Conservation (phyloP, 2,329 filamentous ascomycete species). For the Fusarium tanahbumbuense region DNA sequence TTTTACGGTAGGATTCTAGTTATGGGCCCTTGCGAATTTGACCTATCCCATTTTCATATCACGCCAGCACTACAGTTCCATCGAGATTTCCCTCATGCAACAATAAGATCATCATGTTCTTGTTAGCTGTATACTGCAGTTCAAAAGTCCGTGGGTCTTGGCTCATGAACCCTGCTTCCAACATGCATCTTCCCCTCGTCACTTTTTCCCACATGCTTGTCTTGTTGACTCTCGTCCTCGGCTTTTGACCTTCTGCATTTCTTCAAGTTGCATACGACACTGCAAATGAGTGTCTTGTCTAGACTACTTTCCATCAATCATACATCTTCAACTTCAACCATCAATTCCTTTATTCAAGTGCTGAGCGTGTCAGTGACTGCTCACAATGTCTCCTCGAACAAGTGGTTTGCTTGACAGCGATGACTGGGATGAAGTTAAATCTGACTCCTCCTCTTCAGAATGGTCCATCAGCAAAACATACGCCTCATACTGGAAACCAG, state of each 20-base stretch:
- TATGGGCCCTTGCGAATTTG: background rate
- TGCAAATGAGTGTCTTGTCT: background rate
- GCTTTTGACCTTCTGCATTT: conserved; percentile 13
- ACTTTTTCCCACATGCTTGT: conserved; percentile 35
- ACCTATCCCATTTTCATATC: conserved; percentile 2
- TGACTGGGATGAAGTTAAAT: conserved; percentile 51
- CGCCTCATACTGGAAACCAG: conserved; percentile 46
- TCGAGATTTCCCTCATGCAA: conserved; percentile 1
- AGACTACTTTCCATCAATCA: conserved; percentile 8
- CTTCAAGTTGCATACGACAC: conserved; percentile 5
- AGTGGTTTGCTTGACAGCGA: conserved; percentile 51
- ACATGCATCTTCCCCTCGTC: conserved; percentile 7
- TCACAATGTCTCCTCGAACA: conserved; percentile 48
- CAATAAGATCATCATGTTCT: conserved; percentile 1
- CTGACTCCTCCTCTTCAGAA: conserved; percentile 35
- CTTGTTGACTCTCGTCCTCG: conserved; percentile 15
- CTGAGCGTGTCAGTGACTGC: background rate
- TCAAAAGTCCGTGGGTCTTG: conserved; percentile 28
- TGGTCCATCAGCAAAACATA: conserved; percentile 33
- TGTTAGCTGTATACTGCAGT: background rate
- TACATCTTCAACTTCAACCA: conserved; percentile 7
- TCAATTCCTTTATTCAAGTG: background rate
- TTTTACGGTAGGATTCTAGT: conserved; percentile 11
- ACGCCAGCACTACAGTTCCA: background rate
- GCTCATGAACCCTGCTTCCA: background rate